Conservation (phyloP, 2,329 filamentous ascomycete species). For the Stemphylium lycopersici region DNA sequence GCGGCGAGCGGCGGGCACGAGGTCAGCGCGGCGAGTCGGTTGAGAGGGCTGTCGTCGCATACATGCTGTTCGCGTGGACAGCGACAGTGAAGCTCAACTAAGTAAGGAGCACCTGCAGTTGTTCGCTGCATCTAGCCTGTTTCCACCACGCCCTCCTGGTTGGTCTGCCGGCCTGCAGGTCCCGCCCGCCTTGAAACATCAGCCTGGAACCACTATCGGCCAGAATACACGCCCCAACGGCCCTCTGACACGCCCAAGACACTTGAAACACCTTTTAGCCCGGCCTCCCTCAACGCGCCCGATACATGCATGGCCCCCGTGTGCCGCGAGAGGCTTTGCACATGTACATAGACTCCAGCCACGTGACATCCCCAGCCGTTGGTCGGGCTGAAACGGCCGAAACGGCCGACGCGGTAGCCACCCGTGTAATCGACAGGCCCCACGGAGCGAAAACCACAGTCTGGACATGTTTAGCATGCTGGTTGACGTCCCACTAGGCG, state of each 20-base stretch:
- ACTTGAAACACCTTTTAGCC: slow-evolving; percentile 10
- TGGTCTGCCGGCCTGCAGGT: slow-evolving; percentile 8
- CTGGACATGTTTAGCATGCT: neutral
- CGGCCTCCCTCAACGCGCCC: neutral
- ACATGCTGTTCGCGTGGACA: slow-evolving; percentile 15
- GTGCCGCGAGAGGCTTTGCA: neutral
- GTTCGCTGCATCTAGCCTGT: slow-evolving; percentile 10
- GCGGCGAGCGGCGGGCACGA: slow-evolving; percentile 24
- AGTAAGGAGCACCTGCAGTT: slow-evolving; percentile 16
- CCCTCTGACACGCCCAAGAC: slow-evolving; percentile 13
- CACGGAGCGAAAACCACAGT: neutral
- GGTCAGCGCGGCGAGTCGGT: slow-evolving; percentile 11
- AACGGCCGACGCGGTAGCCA: slow-evolving; percentile 14
- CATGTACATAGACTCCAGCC: neutral
- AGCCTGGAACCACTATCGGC: slow-evolving; percentile 15
- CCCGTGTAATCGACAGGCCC: slow-evolving; percentile 9
- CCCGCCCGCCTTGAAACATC: slow-evolving; percentile 20
- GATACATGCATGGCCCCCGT: neutral
- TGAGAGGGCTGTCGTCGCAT: slow-evolving; percentile 5
- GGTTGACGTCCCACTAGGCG: neutral
- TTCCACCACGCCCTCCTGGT: neutral
- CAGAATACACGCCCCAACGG: slow-evolving; percentile 6
- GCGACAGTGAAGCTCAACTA: slow-evolving; percentile 9
- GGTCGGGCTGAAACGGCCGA: slow-evolving; percentile 11
- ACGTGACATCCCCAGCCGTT: slow-evolving; percentile 7